Conservation (phyloP, 495 filamentous ascomycete species). For the Aspergillus egyptiacus region DNA sequence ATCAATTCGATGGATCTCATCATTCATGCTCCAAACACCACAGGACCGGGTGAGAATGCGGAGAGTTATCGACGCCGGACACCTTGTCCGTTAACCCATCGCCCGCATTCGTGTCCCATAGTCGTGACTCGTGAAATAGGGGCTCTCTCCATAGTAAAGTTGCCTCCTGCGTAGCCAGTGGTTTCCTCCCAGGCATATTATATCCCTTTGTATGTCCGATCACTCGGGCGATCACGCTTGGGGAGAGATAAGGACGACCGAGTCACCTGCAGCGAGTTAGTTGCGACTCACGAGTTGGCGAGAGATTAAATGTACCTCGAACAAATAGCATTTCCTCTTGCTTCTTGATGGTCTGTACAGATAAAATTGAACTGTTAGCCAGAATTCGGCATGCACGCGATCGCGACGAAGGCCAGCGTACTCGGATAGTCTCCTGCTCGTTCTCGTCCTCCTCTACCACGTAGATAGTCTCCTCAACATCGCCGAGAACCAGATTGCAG, state of each 20-base stretch:
- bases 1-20: background rate
- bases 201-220: constrained; percentile 14
- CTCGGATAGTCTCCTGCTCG: constrained; percentile 63
- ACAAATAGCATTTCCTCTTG: constrained; percentile 99
- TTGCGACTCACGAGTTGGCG: background rate
- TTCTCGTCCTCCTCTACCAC: constrained; percentile 78
- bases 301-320: constrained; percentile 59
- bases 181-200: background rate
- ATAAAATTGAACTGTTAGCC: constrained; percentile 12
- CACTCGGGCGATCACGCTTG: constrained; percentile 40
- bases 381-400: background rate
- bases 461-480: constrained; percentile 97
- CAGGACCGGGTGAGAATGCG: background rate
- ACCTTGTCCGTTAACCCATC: constrained; percentile 1
- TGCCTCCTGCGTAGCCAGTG: background rate
- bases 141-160: background rate
- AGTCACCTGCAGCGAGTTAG: constrained; percentile 61
- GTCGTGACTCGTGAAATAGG: constrained; percentile 22
- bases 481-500: constrained; percentile 95
- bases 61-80: background rate
- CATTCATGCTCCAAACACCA: background rate
- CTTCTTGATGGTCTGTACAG: constrained; percentile 75
- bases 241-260: constrained; percentile 91
- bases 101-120: constrained; percentile 26
- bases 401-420: constrained; percentile 39